Evolutionary conservation across 108 stramenopile species (phyloP).

Genomic region (Cyclotella cryptica): DNA sequence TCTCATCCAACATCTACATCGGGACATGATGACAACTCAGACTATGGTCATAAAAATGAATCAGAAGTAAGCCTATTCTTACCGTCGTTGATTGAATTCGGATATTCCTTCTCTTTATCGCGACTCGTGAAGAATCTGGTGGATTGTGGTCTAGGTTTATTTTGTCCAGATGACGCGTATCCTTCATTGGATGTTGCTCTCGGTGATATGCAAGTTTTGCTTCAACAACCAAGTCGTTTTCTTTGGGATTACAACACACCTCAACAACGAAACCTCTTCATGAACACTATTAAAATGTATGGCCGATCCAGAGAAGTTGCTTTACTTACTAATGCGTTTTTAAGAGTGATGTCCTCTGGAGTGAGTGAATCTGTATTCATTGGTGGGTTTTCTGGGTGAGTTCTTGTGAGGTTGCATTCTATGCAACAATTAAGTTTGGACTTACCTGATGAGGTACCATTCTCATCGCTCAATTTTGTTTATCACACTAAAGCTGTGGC

Average conservation of each 20-base stretch:
- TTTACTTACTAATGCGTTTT: slow-evolving; percentile 34
- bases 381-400: slow-evolving; percentile 43
- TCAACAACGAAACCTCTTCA: not conserved
- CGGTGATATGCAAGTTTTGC: slow-evolving; percentile 28
- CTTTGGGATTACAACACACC: not conserved
- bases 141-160: not conserved
- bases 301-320: slow-evolving; percentile 30
- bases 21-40: not conserved
- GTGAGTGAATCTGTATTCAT: slow-evolving; percentile 36
- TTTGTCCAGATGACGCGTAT: slow-evolving; percentile 19
- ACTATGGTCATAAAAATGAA: not conserved
- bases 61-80: not conserved
- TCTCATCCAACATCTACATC: no score
- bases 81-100: slow-evolving; percentile 5
- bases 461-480: not conserved
- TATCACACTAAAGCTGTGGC: not conserved
- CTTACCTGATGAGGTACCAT: not conserved
- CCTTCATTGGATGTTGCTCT: slow-evolving; percentile 12
- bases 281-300: slow-evolving; percentile 21
- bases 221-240: slow-evolving; percentile 23
- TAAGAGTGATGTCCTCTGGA: slow-evolving; percentile 26
- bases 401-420: not conserved
- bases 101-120: slow-evolving; percentile 10
- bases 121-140: slow-evolving; percentile 22
- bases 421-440: not conserved